Conservation (phyloP, 2,329 filamentous ascomycete species). For the Pseudonectria buxi region DNA sequence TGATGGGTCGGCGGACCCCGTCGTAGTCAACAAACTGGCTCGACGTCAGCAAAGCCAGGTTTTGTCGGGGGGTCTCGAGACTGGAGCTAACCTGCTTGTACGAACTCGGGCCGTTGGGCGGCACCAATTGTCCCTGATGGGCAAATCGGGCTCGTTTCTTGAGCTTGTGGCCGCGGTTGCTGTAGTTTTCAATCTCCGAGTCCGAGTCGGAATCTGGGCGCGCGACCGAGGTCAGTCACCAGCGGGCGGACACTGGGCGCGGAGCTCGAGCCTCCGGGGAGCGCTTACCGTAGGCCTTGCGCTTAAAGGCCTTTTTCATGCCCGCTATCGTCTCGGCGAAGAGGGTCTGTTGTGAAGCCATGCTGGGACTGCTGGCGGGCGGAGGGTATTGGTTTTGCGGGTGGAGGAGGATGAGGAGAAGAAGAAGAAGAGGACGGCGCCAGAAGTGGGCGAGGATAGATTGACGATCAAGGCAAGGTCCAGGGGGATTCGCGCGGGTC, state of each 20-base stretch:
- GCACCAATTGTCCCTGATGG: constrained; percentile 61
- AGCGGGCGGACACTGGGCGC: constrained; percentile 1
- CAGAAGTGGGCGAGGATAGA: not conserved
- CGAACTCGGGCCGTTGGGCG: constrained; percentile 56
- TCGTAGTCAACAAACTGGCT: constrained; percentile 63
- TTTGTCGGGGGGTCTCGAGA: constrained; percentile 5
- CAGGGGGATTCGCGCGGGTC: constrained; percentile 1
- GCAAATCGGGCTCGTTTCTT: constrained; percentile 69
- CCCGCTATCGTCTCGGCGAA: constrained; percentile 60
- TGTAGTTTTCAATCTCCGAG: constrained; percentile 59
- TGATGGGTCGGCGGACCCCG: constrained; percentile 64
- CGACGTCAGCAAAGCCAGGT: constrained; percentile 18
- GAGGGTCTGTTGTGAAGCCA: constrained; percentile 51
- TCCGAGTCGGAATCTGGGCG: constrained; percentile 69
- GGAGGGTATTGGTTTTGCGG: constrained; percentile 5
- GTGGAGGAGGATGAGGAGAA: constrained; percentile 5
- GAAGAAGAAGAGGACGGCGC: constrained; percentile 10
- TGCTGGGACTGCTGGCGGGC: constrained; percentile 14
- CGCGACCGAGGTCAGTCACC: constrained; percentile 15
- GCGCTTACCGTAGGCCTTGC: constrained; percentile 52
- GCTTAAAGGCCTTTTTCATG: constrained; percentile 62
- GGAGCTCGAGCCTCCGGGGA: constrained; percentile 3
- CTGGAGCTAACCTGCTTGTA: constrained; percentile 59
- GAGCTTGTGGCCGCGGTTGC: constrained; percentile 72
- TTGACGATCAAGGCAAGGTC: constrained; percentile 3